These are phyloP conservation scores for Didymellaceae sp. DNA, from an alignment of 2,329 filamentous ascomycete genomes.

Conservation along the genomic window DNA sequence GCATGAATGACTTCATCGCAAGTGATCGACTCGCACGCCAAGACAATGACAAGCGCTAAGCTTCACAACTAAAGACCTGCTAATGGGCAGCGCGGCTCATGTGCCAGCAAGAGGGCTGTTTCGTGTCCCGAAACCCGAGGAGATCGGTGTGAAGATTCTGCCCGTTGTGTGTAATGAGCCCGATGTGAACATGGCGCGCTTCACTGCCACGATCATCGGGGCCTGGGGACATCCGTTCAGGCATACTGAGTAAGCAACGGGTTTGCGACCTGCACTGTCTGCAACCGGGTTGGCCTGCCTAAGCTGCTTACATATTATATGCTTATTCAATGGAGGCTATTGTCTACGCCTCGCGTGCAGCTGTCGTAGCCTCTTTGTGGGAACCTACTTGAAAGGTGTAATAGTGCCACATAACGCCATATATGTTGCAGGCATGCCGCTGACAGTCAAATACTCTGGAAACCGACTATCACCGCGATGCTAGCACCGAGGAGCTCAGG, in stretches of 20 bases:
- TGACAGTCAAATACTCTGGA: no score
- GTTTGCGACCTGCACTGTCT: not conserved
- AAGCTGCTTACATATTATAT: no score
- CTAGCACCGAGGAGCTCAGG: no score
- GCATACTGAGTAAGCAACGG: slow-evolving; percentile 1
- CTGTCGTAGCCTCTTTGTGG: no score
- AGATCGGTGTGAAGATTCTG: not conserved
- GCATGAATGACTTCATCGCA: slow-evolving; percentile 14
- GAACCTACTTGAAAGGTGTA: no score
- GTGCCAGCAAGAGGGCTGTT: not conserved
- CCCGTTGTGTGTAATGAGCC: no score
- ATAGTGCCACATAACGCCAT: no score
- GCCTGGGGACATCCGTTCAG: no score
- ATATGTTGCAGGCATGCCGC: no score
- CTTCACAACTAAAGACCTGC: not conserved
- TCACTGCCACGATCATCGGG: not conserved
- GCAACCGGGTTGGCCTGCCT: not conserved
- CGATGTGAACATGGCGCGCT: not conserved
- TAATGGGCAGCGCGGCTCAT: slow-evolving; percentile 6
- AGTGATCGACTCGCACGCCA: slow-evolving; percentile 4
- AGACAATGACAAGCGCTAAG: slow-evolving; percentile 5
- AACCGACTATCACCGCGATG: no score
- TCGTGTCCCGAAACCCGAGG: not conserved
- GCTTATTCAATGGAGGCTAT: no score
- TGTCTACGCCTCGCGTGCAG: no score